phyloP scores from a whole-genome alignment of 768 basidiomycete species.

The Pulveroboletus frians region DNA sequence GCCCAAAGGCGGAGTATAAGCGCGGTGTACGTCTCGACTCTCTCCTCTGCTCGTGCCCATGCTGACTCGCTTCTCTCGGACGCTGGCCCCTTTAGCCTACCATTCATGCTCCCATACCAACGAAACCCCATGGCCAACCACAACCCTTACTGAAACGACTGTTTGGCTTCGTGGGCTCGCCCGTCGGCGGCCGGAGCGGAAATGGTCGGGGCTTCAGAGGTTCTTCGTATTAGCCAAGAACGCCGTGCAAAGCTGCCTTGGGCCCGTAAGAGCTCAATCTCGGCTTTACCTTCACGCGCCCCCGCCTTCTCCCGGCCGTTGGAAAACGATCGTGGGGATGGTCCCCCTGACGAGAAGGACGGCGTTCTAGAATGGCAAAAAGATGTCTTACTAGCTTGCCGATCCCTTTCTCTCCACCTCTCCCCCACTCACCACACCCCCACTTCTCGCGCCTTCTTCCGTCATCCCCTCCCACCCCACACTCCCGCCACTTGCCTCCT shows the following conservation, averaged over 20 bases:
- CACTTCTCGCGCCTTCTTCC: conserved; percentile 10
- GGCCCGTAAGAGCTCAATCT: neutral
- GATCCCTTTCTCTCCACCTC: conserved; percentile 11
- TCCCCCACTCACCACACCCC: conserved; percentile 2
- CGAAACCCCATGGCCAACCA: conserved; percentile 24
- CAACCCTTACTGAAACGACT: conserved; percentile 30
- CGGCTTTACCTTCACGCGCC: neutral
- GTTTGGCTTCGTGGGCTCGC: conserved; percentile 26
- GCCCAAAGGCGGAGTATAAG: conserved; percentile 30
- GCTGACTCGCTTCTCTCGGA: conserved; percentile 5
- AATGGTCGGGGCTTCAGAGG: conserved; percentile 24
- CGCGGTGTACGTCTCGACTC: conserved; percentile 24
- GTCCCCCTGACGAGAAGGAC: conserved; percentile 6
- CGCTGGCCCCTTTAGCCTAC: conserved; percentile 11
- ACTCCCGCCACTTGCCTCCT: conserved; percentile 3
- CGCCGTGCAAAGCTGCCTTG: neutral
- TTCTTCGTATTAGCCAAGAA: conserved; percentile 18
- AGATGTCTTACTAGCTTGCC: conserved; percentile 2
- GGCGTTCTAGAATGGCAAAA: conserved; percentile 1
- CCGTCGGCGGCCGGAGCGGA: conserved; percentile 20
- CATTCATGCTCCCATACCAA: conserved; percentile 28
- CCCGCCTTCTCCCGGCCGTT: neutral
- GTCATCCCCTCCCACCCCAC: neutral
- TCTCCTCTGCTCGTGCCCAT: conserved; percentile 10
- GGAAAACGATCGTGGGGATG: neutral